Evolutionary conservation across 2,329 filamentous ascomycete genomes (phyloP).

Genomic region (Scortechinia acanthostroma): DNA sequence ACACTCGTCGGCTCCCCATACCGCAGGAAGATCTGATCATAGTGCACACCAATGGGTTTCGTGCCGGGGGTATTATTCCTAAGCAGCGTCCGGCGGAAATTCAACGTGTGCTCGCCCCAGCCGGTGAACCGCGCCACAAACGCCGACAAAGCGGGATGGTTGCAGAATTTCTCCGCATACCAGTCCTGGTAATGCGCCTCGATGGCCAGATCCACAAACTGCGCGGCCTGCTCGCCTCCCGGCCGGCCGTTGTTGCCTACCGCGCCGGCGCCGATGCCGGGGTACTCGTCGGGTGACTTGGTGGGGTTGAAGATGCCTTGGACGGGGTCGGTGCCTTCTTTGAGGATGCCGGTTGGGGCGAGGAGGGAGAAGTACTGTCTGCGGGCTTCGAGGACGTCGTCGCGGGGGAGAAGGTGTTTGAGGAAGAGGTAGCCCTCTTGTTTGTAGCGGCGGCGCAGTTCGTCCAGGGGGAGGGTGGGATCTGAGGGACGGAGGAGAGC

Average conservation of each 20-base stretch:
- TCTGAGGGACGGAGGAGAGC: constrained; percentile 29
- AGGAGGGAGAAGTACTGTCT: constrained; percentile 43
- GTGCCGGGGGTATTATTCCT: constrained; percentile 48
- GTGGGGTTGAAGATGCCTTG: constrained; percentile 42
- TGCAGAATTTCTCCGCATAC: constrained; percentile 45
- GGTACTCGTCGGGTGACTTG: constrained; percentile 31
- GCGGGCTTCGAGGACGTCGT: constrained; percentile 41
- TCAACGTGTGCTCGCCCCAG: constrained; percentile 40
- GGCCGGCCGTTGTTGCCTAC: constrained; percentile 32
- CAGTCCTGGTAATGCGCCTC: constrained; percentile 41
- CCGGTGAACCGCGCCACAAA: constrained; percentile 42
- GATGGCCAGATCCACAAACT: constrained; percentile 37
- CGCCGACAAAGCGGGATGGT: constrained; percentile 36
- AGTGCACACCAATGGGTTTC: constrained; percentile 51
- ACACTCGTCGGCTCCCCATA: constrained; percentile 43
- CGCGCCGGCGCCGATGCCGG: constrained; percentile 43
- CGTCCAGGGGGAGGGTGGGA: constrained; percentile 32
- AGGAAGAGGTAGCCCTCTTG: constrained; percentile 46
- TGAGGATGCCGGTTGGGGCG: constrained; percentile 44
- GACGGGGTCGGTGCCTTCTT: constrained; percentile 38
- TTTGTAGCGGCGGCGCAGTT: constrained; percentile 33
- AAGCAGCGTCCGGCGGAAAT: constrained; percentile 37
- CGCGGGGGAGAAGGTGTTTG: constrained; percentile 41
- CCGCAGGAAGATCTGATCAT: constrained; percentile 49
- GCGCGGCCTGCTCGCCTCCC: constrained; percentile 25